These are phyloP conservation scores for Aplosporella prunicola DNA, from an alignment of 2,329 filamentous ascomycete genomes.

Conservation along the genomic window DNA sequence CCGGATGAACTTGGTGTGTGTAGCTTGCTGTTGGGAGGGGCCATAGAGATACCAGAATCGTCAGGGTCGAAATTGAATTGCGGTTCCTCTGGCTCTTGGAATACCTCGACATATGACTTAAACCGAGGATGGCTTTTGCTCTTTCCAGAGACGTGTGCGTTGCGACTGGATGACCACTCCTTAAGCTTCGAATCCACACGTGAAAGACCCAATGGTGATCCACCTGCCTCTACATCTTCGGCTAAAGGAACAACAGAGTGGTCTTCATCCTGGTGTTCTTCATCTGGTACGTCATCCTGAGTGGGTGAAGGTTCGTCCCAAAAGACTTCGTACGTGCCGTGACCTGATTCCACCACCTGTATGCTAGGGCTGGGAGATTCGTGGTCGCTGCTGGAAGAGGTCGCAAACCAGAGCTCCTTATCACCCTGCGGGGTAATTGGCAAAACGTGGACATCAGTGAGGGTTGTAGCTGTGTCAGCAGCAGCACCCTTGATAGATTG, in stretches of 20 bases:
- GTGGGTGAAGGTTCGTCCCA: constrained; percentile 20
- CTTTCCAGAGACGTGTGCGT: constrained; percentile 5
- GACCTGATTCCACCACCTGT: constrained; percentile 23
- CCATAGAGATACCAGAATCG: constrained; percentile 12
- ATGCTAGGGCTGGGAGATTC: constrained; percentile 24
- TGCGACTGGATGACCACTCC: constrained; percentile 20
- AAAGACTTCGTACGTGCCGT: constrained; percentile 21
- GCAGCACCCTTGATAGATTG: constrained; percentile 16
- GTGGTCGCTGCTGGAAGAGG: constrained; percentile 5
- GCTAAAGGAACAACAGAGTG: constrained; percentile 14
- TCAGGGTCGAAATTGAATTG: constrained; percentile 6
- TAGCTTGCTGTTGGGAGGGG: constrained; percentile 23
- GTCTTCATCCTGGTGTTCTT: constrained; percentile 17
- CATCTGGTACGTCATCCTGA: constrained; percentile 9
- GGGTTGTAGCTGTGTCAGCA: constrained; percentile 22
- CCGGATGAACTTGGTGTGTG: constrained; percentile 18
- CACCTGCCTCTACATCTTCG: no score
- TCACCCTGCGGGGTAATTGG: constrained; percentile 18
- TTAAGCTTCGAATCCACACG: constrained; percentile 23
- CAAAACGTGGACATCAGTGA: constrained; percentile 27
- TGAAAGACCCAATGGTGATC: constrained; percentile 17
- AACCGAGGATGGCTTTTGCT: constrained; percentile 12
- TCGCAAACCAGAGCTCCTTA: background rate
- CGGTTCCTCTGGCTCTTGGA: constrained; percentile 11
- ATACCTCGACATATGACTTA: constrained; percentile 14